Evolutionary conservation across 2,329 filamentous ascomycete genomes (phyloP).

Genomic region (Microcyclospora pomicola): DNA sequence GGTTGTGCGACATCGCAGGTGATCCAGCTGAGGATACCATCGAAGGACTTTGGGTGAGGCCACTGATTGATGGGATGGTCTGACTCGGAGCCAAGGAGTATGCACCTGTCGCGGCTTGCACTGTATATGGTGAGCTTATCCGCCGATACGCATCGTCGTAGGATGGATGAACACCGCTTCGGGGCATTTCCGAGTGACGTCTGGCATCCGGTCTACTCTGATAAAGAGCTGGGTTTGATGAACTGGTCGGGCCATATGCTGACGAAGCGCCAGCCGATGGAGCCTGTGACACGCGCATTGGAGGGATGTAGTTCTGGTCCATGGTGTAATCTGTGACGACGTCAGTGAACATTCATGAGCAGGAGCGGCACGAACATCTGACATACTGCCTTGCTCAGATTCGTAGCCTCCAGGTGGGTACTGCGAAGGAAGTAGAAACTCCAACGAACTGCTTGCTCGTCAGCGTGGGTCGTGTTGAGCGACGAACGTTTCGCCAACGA

Average conservation of each 20-base stretch:
- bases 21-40: constrained; percentile 9
- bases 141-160: constrained; percentile 16
- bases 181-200: constrained; percentile 15
- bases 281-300: constrained; percentile 20
- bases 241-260: constrained; percentile 15
- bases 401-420: constrained; percentile 19
- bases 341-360: neutral
- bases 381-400: constrained; percentile 19
- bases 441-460: constrained; percentile 18
- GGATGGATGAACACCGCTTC: constrained; percentile 7
- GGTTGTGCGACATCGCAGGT: constrained; percentile 11
- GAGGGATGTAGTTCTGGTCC: constrained; percentile 21
- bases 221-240: constrained; percentile 20
- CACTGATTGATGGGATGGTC: constrained; percentile 20
- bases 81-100: constrained; percentile 17
- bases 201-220: constrained; percentile 14
- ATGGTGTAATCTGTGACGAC: constrained; percentile 14
- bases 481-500: constrained; percentile 1
- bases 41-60: constrained; percentile 19
- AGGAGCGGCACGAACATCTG: neutral
- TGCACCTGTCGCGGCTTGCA: constrained; percentile 1
- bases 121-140: constrained; percentile 16
- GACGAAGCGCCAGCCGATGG: constrained; percentile 11
- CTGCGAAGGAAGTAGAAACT: constrained; percentile 23
- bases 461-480: constrained; percentile 5